Evolutionary conservation across 2,329 filamentous ascomycete genomes (phyloP), one percentile per base, ranked within the genome.

Genomic region (Hirsutella minnesotensis): DNA sequence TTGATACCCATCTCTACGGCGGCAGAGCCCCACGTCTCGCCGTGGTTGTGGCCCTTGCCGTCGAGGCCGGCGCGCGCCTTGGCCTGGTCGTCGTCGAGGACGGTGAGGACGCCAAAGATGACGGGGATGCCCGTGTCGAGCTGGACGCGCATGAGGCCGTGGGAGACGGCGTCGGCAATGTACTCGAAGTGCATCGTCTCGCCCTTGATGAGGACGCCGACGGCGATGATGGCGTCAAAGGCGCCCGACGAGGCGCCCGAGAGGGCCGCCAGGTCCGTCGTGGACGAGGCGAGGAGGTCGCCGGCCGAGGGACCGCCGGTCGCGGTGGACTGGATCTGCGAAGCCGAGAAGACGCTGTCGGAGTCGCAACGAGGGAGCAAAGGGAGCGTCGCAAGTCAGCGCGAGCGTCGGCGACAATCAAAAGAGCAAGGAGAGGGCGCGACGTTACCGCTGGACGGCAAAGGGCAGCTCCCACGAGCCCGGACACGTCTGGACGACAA

Each of bases 131-230:
- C 85, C 9, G 79, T 81, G 61, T 98, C 90, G 43, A 96, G 72
- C 63, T 94, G 88, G 46, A 96, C 81, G 50, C 86, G 81, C 92
- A 98, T 98, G 47, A 98, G 73, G 7, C 87, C 92, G 48, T 95
- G 86, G 45, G 81, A 87, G 7, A 94, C 88, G 34, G 86, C 79
- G 50, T 96, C 92, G 35, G 89, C 77, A 55, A 98, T 98, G 68
- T 98, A 96, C 67, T 98, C 92, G 58, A 98, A 98, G 67, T 98
- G 92, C 88, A 95, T 95, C 7, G 92, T 96, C 66, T 94, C 86
- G 61, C 92, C 92, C 71, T 98, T 98, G 69, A 98, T 95, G 47
- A 98, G 77, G 44, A 95, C 89, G 44, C 92, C 92, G 52, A 98
- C 85, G 42, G 92, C 88, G 51, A 98, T 89, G 49, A 98, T 80